A percentile compares a stretch with the other conserved stretches of the same genome.
Conservation (phyloP, 2,329 filamentous ascomycete genomes). For the Pseudogymnoascus pannorum region DNA sequence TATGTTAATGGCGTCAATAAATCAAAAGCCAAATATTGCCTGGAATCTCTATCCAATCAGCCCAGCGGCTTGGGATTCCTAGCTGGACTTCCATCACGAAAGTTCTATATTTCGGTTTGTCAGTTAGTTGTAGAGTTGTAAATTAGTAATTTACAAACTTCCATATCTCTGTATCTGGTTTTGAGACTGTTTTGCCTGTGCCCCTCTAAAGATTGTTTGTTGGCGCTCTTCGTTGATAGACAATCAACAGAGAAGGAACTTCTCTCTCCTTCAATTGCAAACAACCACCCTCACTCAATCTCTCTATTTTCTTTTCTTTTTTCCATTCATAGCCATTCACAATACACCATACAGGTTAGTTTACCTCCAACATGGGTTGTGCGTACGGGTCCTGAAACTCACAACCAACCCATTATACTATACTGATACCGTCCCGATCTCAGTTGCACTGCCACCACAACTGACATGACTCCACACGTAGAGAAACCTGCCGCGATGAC, state of each 20-base stretch:
- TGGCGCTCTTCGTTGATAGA: background rate
- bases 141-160: background rate
- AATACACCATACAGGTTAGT: background rate
- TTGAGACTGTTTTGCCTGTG: background rate
- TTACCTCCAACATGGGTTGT: background rate
- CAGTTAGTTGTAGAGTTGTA: background rate
- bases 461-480: background rate
- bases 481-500: background rate
- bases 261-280: background rate
- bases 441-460: constrained; percentile 1
- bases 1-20: background rate
- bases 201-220: background rate
- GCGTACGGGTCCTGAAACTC: background rate
- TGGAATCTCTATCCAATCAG: background rate
- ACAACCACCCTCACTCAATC: background rate
- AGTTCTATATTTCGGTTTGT: background rate
- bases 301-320: too few species aligned
- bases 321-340: too few species aligned
- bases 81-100: background rate
- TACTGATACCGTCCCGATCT: too few species aligned
- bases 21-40: background rate
- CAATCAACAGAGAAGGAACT: background rate
- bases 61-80: background rate
- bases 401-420: too few species aligned
- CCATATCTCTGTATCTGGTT: background rate